Evolutionary conservation across 192 early-diverging fungal genomes (phyloP), one percentile per base, ranked within the genome.

Genomic region (Cetraspora pellucida): DNA sequence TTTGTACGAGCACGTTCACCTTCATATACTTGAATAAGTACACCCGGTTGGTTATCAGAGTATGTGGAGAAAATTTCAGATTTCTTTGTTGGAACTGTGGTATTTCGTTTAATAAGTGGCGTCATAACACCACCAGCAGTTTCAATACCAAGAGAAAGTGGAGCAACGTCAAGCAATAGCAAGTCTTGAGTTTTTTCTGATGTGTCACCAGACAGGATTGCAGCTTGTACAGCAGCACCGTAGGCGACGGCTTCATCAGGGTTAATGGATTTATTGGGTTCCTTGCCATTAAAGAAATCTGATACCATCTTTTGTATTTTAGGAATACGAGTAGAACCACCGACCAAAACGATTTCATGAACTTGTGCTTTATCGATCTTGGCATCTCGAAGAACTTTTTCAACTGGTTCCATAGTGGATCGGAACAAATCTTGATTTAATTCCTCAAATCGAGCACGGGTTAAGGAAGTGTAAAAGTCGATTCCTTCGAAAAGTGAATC

Each of bases 71-170:
- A 99, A 80, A 90, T 90, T 87, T 99, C 94, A 54, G 95, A 95
- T 92, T 98, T 97, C 89, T 99, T 98, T 88, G 94, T 94, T 58
- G 96, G 96, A 74, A 98, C 90, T 66, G 95, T 96, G 80, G 95
- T 97, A 92, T 98, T 99, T 76, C 96, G 94, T 90, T 94, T 94
- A 90, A 98, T 97, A 76, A 99, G 90, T 58, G 94, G 83, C 75
- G 96, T 97, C 95, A 99, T 97, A 87, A 97, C 95, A 85, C 97
- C 97, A 80, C 96, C 96, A 76, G 95, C 95, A 69, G 96, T 97
- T 87, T 98, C 96, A 85, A 98, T 97, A 89, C 97, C 96, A 83
- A 97, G 90, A 59, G 96, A 96, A 77, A 97, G 94, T 74, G 97
- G 95, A 57, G 96, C 93, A 66, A 97, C 95, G 82, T 99, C 97